Base-by-base conservation (phyloP, 495 filamentous ascomycete species). In the Cladorrhinum samala region DNA sequence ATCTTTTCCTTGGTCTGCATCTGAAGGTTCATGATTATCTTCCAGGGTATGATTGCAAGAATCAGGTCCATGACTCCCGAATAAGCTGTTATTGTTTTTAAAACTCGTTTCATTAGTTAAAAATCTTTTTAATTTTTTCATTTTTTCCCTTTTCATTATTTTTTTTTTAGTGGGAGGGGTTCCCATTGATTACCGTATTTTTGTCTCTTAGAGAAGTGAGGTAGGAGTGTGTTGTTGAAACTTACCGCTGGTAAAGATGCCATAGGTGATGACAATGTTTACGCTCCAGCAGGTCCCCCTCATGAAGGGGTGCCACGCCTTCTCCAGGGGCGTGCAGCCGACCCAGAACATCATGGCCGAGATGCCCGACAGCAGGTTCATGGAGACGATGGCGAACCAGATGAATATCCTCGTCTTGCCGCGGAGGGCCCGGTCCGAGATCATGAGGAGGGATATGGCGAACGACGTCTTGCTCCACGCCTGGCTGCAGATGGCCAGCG, bases 321-420 rank as follows among this genome's bases (percentile, higher is more conserved):
- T 69, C n/a, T 63, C 39, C 20, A 67, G 40, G 7, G 72, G 72
- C 27, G 61, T 49, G 55, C 72, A 75, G 27, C 64, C 59, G 0
- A 72, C 39, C 54, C 65, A 75, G n/a, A 64, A 65, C 40, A 73
- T 65, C 36, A 75, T 66, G 46, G 66, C 67, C 23, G 59, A 61
- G 6, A 73, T 56, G 23, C 68, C 68, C 42, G 68, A 62, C 50
- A 66, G 51, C 13, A 72, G 23, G 58, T 73, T 73, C 51, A 75
- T 67, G 48, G 48, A 62, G 18, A 64, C 55, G 18, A 67, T 66
- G 33, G 70, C 44, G 42, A 69, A 54, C 65, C 60, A 60, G 16
- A 63, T 18, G 19, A 55, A 58, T 13, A 57, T 54, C 7, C 58
- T 53, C 9, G 58, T 63, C 36, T 43, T 54, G 19, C 60, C 60